phyloP scores from a whole-genome alignment of 768 basidiomycete genomes.

The Rhodotorula kratochvilovae region DNA sequence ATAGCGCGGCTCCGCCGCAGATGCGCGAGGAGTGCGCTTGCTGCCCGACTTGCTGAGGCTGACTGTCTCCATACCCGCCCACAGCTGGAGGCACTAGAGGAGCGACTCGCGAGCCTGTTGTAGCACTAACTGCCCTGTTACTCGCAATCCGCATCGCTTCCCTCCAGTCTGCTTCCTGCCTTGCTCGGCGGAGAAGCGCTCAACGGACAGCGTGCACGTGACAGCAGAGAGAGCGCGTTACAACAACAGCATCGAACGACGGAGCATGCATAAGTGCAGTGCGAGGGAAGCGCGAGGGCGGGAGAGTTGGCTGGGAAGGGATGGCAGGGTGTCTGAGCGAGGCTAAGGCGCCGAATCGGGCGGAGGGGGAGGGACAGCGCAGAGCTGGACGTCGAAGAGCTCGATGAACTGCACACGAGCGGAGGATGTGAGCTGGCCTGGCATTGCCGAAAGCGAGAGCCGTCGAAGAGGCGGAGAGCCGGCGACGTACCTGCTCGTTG shows the following conservation, averaged over 20 bases:
- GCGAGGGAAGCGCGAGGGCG: not conserved
- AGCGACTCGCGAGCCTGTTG: not conserved
- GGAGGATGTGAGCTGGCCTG: no score
- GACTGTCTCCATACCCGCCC: not conserved
- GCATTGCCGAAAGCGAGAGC: no score
- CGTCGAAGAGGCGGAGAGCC: not conserved
- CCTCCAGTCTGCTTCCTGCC: no score
- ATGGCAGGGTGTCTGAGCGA: no score
- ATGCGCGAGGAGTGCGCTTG: not conserved
- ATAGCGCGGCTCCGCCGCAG: no score
- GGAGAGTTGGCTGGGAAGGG: no score
- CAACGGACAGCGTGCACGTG: no score
- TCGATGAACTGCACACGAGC: constrained; percentile 47
- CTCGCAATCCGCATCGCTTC: not conserved
- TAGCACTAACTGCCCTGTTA: not conserved
- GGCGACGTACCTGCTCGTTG: constrained; percentile 49
- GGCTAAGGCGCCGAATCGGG: not conserved
- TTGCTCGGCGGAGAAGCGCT: no score
- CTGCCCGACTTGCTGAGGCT: not conserved
- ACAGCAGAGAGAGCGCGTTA: no score
- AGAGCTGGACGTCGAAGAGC: constrained; percentile 44
- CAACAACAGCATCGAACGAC: not conserved
- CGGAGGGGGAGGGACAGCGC: constrained; percentile 2
- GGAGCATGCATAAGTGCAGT: not conserved
- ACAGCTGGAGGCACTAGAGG: not conserved